A percentile compares a stretch with the other conserved stretches of the same genome.
These are phyloP conservation scores for Alnus glutinosa DNA, from an alignment of 306 rosid genomes.

Conservation along the genomic window DNA sequence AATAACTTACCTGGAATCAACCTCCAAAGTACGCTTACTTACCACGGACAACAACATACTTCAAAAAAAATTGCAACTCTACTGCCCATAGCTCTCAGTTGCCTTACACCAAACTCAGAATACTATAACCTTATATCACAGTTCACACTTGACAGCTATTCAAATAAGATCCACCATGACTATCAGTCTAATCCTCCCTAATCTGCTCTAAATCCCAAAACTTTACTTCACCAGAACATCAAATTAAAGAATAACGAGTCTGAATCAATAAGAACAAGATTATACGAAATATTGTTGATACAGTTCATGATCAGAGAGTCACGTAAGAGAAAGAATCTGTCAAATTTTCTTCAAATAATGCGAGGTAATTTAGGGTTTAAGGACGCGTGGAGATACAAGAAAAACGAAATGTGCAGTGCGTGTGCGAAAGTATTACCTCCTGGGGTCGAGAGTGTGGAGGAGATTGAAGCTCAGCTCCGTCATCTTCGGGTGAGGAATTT, in stretches of 20 bases:
- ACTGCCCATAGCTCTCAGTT: constrained; percentile 66
- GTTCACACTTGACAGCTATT: constrained; percentile 35
- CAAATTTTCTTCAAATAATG: constrained; percentile 32
- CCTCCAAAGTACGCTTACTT: constrained; percentile 93
- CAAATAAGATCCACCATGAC: constrained; percentile 13
- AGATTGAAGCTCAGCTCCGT: constrained; percentile 47
- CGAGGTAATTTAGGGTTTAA: constrained; percentile 29
- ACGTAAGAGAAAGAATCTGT: constrained; percentile 33
- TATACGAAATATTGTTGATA: neutral
- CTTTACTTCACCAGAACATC: neutral
- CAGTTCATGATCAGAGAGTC: neutral
- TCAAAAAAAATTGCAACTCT: constrained; percentile 51
- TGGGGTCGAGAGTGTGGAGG: constrained; percentile 55
- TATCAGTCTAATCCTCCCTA: constrained; percentile 22
- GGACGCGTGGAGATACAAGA: constrained; percentile 43
- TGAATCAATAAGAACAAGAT: neutral
- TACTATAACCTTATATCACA: constrained; percentile 24
- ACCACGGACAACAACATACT: constrained; percentile 97
- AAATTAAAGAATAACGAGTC: neutral
- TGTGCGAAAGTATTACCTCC: constrained; percentile 38
- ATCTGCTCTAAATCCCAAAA: neutral
- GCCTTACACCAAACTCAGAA: constrained; percentile 35
- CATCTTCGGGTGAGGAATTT: constrained; percentile 42
- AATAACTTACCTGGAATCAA: constrained; percentile 80
- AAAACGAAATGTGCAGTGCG: neutral